Evolutionary conservation across 2,329 filamentous ascomycete genomes (phyloP), one percentile per base, ranked within the genome.

Genomic region (Aspergillus terreus): DNA sequence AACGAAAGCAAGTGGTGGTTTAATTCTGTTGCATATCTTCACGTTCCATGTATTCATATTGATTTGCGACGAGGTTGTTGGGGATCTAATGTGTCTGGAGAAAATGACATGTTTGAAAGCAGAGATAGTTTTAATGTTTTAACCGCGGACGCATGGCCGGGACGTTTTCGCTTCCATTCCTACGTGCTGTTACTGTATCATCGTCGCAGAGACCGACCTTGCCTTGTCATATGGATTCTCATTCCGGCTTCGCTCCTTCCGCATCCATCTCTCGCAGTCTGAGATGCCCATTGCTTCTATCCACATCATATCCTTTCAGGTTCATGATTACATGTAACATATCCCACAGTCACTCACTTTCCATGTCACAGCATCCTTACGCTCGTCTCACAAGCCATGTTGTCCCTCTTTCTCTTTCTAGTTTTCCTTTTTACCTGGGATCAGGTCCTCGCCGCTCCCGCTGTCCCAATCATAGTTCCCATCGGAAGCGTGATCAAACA

Each of bases 401-500:
- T 15, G n/a, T 44, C 27, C 21, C 10, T 46, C 36, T 19, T 45
- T 33, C 40, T 25, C 30, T 47, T 43, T 42, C 44, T 21, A 33
- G 4, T 27, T 32, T 30, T 41, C 33, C 38, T 40, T 41, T 46
- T 35, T n/a, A 14, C 33, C 23, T 19, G 41, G 6, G 5, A 32
- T 6, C 36, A 21, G 11, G 21, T 23, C 27, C 9, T 30, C 11
- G 44, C 43, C 17, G 15, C 15, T 46, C 48, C 21, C 12, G 11
- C 11, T 32, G 19, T 15, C 15, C 25, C 27, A n/a, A 25, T 17
- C 3, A 40, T 2, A 52, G 69, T 14, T 60, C 66, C 11, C 57
- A 63, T 46, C 50, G 81, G 80, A 30, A 75, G 73, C 2, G 64
- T 82, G 32, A 65, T 73, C 51, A 61, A 61, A 27, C 60, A 62